Evolutionary conservation across 163 green algal species (phyloP).

Genomic region (Chlamydomonas reinhardtii): DNA sequence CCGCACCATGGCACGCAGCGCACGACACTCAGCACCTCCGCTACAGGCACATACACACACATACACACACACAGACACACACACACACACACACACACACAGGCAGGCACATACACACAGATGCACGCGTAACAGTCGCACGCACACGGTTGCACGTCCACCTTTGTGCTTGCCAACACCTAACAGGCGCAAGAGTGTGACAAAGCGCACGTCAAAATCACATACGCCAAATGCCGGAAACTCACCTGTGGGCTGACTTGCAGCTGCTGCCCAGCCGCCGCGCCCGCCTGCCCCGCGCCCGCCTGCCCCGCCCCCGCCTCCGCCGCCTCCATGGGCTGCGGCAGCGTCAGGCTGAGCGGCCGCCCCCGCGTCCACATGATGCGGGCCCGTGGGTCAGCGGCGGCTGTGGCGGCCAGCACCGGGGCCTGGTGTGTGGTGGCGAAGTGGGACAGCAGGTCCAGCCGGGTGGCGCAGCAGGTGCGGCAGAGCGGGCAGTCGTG

Average conservation of each 20-base stretch:
- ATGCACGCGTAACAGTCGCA: no score
- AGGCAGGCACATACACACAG: no score
- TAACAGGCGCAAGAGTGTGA: no score
- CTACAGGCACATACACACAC: no score
- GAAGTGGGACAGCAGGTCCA: constrained; percentile 30
- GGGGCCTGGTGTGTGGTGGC: background rate
- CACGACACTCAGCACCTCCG: no score
- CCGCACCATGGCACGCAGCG: no score
- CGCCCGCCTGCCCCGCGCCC: background rate
- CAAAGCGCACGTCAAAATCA: no score
- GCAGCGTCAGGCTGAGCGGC: background rate
- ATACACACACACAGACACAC: no score
- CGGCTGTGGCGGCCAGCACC: constrained; percentile 9
- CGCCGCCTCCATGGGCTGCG: background rate
- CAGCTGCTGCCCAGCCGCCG: background rate
- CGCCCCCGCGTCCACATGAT: constrained; percentile 43
- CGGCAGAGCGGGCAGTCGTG: constrained; percentile 44
- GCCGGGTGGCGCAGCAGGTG: background rate
- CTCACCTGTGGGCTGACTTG: background rate
- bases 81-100: no score
- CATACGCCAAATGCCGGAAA: no score
- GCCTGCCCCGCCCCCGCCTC: background rate
- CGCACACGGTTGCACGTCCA: no score
- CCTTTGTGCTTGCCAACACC: no score
- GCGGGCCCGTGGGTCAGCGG: background rate